Conservation (phyloP, 1,284 basidiomycete species). For the Spongiforma sp. region DNA sequence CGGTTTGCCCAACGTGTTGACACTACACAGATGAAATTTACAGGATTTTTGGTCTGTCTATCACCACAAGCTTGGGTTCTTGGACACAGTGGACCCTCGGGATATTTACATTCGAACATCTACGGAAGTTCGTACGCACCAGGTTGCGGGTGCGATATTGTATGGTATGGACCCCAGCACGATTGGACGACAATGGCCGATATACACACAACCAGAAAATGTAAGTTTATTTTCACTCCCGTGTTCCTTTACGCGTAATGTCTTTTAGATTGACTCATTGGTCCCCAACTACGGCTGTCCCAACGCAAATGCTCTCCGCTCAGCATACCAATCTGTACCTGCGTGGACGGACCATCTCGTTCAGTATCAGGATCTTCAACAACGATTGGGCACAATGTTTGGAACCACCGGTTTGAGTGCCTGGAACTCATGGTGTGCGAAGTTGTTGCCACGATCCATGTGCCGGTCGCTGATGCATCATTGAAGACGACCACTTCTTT, state of each 20-base stretch:
- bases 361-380: slow-evolving; percentile 46
- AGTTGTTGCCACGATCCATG: not conserved
- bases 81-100: slow-evolving; percentile 43
- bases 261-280: slow-evolving; percentile 54
- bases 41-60: slow-evolving; percentile 61
- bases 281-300: slow-evolving; percentile 55
- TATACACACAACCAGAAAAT: slow-evolving; percentile 47
- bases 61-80: slow-evolving; percentile 45
- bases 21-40: not conserved
- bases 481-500: slow-evolving; percentile 50
- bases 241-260: not conserved
- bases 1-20: not conserved
- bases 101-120: slow-evolving; percentile 53
- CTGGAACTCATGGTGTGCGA: slow-evolving; percentile 55
- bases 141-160: slow-evolving; percentile 55
- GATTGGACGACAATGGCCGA: slow-evolving; percentile 43
- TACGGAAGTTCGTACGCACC: slow-evolving; percentile 52
- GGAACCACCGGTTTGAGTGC: slow-evolving; percentile 49
- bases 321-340: slow-evolving; percentile 50
- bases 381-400: slow-evolving; percentile 46
- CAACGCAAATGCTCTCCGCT: slow-evolving; percentile 48
- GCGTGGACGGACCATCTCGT: slow-evolving; percentile 56
- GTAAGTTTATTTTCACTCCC: slow-evolving; percentile 31
- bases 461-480: not conserved
- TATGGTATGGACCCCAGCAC: slow-evolving; percentile 53